These are phyloP conservation scores for Cytospora chrysosperma DNA, from an alignment of 2,329 filamentous ascomycete species.

Conservation along the genomic window DNA sequence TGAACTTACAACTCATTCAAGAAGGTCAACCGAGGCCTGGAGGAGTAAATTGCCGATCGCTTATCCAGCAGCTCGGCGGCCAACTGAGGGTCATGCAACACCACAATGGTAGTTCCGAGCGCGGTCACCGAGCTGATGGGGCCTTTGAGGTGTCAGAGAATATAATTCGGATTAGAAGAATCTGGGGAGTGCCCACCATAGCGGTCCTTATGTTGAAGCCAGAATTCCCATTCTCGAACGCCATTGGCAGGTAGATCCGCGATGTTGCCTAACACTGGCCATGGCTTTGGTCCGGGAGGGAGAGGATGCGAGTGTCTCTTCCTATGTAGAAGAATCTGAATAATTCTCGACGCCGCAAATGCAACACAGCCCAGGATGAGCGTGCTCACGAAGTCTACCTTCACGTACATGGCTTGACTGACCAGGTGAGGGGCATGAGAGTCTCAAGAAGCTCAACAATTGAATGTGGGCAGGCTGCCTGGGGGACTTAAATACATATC, in stretches of 20 bases:
- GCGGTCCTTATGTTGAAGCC: constrained; percentile 4
- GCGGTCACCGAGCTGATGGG: constrained; percentile 16
- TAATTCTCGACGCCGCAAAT: background rate
- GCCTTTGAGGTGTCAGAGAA: background rate
- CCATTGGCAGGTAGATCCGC: constrained; percentile 2
- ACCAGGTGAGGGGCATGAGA: background rate
- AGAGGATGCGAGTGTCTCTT: background rate
- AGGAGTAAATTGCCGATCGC: constrained; percentile 8
- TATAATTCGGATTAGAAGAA: background rate
- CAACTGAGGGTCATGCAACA: background rate
- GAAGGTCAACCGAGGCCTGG: background rate
- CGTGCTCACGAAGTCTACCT: background rate
- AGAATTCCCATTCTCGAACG: constrained; percentile 7
- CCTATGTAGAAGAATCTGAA: background rate
- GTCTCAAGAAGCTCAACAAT: background rate
- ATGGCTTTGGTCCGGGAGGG: constrained; percentile 14
- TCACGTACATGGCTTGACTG: background rate
- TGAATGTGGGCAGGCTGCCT: no score
- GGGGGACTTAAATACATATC: no score
- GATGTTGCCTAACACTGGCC: constrained; percentile 11
- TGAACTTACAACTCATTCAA: background rate
- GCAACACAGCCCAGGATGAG: background rate
- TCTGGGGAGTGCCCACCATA: background rate
- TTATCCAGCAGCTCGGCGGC: constrained; percentile 14
- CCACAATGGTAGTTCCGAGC: constrained; percentile 10